Evolutionary conservation across 2,329 filamentous ascomycete genomes (phyloP).

Genomic region (Aspergillus uvarum): DNA sequence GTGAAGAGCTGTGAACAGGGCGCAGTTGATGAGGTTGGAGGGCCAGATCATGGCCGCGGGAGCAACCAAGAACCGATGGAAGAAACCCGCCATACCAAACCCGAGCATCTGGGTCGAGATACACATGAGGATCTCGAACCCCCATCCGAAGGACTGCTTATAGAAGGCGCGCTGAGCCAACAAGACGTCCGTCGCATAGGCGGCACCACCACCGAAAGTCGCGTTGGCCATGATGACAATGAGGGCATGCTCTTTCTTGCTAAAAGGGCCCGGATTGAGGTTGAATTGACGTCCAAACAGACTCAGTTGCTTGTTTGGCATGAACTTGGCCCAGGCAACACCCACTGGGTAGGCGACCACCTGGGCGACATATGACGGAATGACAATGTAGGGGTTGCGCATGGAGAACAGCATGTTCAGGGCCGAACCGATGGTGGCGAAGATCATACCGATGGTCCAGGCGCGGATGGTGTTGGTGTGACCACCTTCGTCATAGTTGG

Average conservation of each 20-base stretch:
- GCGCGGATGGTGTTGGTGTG: slow-evolving; percentile 65
- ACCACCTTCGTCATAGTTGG: slow-evolving; percentile 64
- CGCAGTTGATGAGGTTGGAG: slow-evolving; percentile 63
- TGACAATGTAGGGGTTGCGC: slow-evolving; percentile 59
- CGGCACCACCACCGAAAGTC: slow-evolving; percentile 58
- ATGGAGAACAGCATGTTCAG: slow-evolving; percentile 60
- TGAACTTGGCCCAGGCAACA: slow-evolving; percentile 39
- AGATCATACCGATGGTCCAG: slow-evolving; percentile 61
- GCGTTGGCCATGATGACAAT: slow-evolving; percentile 61
- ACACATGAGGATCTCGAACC: slow-evolving; percentile 65
- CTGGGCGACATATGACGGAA: slow-evolving; percentile 63
- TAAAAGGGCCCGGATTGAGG: slow-evolving; percentile 48
- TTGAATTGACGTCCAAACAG: slow-evolving; percentile 41
- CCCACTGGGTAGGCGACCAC: slow-evolving; percentile 59
- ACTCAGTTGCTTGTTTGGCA: slow-evolving; percentile 39
- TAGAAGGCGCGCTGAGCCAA: slow-evolving; percentile 71
- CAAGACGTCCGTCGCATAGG: slow-evolving; percentile 73
- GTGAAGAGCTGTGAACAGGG: slow-evolving; percentile 72
- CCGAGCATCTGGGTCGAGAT: slow-evolving; percentile 69
- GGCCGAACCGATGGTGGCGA: slow-evolving; percentile 62
- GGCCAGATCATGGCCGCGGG: slow-evolving; percentile 74
- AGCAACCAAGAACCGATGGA: slow-evolving; percentile 59
- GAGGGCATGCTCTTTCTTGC: slow-evolving; percentile 49
- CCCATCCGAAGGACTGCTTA: slow-evolving; percentile 65
- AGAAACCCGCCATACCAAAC: slow-evolving; percentile 67